Evolutionary conservation across 2,329 filamentous ascomycete genomes (phyloP), one percentile per base, ranked within the genome.

Genomic region (Coniochaeta ligniaria): DNA sequence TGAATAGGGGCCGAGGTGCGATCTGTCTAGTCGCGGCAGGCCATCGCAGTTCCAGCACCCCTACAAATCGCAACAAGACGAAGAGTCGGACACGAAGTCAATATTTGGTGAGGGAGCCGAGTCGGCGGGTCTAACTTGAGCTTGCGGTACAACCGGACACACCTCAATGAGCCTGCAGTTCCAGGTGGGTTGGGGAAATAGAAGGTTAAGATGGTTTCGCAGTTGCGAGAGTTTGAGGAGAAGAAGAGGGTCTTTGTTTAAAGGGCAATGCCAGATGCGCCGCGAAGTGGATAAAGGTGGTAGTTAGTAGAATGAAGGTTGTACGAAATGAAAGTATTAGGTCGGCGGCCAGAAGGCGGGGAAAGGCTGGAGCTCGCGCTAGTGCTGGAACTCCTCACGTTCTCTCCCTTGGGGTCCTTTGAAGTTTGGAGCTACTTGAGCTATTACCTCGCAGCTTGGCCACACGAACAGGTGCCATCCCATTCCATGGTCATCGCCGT

Each of bases 261-360:
- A 31, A 52, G 11, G 43, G 22, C 22, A 52, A 52, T 47, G 47
- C 47, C 24, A 52, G 47, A 52, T 52, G 47, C 47, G 47, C 47
- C 26, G 47, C 47, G 47, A 28, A 52, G 47, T 52, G 47, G 47
- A 52, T 52, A 52, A 52, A 52, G 47, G 47, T 52, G 47, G 47
- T 52, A 52, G 22, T 28, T 26, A 47, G 47, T 52, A 28, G 47
- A 52, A 52, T 52, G 47, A 31, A 52, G 47, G 47, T 52, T 52
- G 47, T 52, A 52, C 47, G 47, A 56, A 56, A 56, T 56, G 54
- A 56, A 38, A 20, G 31, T 12, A 56, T 7, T 22, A 56, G 31
- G 31, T 56, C 31, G 47, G 31, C 28, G 47, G 47, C 47, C 6
- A 31, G 47, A 52, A 52, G 26, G 47, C 22, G 22, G 47, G 47